Conservation (phyloP, 208 protist species). For the Trypanosoma congolense region DNA sequence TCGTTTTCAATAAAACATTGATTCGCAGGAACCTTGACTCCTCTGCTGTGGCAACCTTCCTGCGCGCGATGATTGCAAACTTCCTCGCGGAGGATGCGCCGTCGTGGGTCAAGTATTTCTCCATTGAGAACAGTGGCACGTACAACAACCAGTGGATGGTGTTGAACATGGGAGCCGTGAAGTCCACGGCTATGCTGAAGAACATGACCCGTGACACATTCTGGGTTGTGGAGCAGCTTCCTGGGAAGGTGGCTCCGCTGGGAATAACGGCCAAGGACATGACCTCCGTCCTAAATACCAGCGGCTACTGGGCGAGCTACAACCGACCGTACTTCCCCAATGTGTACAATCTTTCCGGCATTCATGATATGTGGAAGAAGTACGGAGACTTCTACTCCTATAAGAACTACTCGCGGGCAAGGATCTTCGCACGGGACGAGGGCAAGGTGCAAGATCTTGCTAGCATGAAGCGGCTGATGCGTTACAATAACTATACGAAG, state of each 20-base stretch:
- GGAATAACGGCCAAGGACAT: constrained; percentile 49
- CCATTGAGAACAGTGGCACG: constrained; percentile 81
- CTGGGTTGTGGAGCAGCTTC: constrained; percentile 81
- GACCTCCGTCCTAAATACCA: constrained; percentile 29
- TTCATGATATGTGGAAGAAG: constrained; percentile 2
- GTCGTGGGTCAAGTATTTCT: constrained; percentile 67
- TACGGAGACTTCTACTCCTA: constrained; percentile 51
- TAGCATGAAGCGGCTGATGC: constrained; percentile 46
- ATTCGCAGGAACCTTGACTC: constrained; percentile 25
- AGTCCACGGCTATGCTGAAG: constrained; percentile 16
- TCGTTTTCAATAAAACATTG: constrained; percentile 31
- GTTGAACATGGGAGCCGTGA: constrained; percentile 62
- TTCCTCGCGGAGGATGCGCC: constrained; percentile 33
- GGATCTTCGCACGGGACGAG: constrained; percentile 59
- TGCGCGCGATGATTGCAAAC: constrained; percentile 65
- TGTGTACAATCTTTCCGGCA: constrained; percentile 70
- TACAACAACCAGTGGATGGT: constrained; percentile 93
- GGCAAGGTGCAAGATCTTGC: constrained; percentile 25
- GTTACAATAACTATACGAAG: constrained; percentile 64
- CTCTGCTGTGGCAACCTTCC: constrained; percentile 49
- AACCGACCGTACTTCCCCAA: constrained; percentile 76
- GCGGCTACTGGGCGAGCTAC: constrained; percentile 72
- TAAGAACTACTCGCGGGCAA: constrained; percentile 32
- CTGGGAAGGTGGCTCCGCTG: constrained; percentile 19
- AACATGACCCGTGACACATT: constrained; percentile 29